Percentiles rank a stretch among this genome's conserved stretches.
Conservation (phyloP, 164 flowering plant genomes). For the Magnolia sinica region DNA sequence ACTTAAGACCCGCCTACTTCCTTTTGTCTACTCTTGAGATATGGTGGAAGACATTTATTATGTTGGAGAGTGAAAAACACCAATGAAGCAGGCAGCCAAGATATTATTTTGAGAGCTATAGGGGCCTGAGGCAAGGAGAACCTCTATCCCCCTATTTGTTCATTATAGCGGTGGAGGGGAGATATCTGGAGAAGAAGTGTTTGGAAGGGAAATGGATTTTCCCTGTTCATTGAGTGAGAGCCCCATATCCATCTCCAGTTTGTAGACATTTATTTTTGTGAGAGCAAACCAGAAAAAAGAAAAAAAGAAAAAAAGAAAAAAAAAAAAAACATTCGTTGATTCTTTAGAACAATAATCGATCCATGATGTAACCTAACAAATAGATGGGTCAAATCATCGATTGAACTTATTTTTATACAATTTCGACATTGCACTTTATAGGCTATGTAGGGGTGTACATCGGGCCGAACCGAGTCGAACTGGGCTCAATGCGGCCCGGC, state of each 20-base stretch:
- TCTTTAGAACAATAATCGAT: no score
- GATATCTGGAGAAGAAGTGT: neutral
- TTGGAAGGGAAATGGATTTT: conserved; percentile 2
- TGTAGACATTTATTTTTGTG: neutral
- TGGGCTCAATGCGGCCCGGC: no score
- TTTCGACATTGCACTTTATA: no score
- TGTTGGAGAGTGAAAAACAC: conserved; percentile 1
- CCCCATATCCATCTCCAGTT: conserved; percentile 7
- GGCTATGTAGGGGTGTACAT: no score
- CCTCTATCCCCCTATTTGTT: neutral
- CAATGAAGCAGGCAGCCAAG: neutral
- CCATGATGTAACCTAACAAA: no score
- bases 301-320: no score
- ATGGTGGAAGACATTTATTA: conserved; percentile 4
- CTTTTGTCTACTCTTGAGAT: conserved; percentile 6
- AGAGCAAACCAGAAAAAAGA: neutral
- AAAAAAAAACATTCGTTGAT: no score
- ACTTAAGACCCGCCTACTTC: neutral
- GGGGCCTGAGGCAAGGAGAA: neutral
- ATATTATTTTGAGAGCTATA: neutral
- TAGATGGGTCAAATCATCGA: no score
- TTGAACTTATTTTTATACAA: no score
- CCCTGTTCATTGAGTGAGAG: conserved; percentile 1
- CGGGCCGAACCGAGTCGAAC: no score
- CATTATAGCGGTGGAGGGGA: neutral